Conservation (phyloP, 495 filamentous ascomycete genomes). For the Oidiodendron maius region DNA sequence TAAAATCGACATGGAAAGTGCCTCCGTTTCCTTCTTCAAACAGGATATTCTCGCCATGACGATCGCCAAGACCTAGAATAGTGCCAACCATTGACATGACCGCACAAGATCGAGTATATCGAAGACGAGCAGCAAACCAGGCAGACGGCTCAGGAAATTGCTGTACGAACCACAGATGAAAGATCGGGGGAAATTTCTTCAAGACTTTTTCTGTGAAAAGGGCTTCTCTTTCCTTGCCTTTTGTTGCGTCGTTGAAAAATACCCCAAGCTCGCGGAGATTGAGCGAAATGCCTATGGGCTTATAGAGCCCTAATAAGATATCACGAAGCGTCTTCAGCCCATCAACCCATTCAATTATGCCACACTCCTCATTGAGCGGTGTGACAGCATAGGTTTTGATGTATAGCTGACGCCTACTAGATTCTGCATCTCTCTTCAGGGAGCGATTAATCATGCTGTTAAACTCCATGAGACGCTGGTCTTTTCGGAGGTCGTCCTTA, state of each 20-base stretch:
- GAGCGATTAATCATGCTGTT: constrained; percentile 96
- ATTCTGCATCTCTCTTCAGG: constrained; percentile 83
- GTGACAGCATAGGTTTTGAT: constrained; percentile 97
- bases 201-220: constrained; percentile 69
- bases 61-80: constrained; percentile 88
- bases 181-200: constrained; percentile 65
- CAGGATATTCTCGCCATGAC: constrained; percentile 97
- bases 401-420: constrained; percentile 72
- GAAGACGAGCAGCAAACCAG: constrained; percentile 87
- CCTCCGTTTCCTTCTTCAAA: constrained; percentile 93
- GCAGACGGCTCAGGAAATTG: constrained; percentile 87
- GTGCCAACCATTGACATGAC: constrained; percentile 98
- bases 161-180: constrained; percentile 92
- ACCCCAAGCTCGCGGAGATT: constrained; percentile 41
- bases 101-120: constrained; percentile 87
- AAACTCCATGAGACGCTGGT: constrained; percentile 98
- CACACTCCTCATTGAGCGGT: constrained; percentile 94
- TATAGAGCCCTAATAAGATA: constrained; percentile 74
- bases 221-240: constrained; percentile 38
- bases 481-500: constrained; percentile 94
- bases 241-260: constrained; percentile 40
- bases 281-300: constrained; percentile 54
- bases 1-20: constrained; percentile 97
- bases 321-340: constrained; percentile 90
- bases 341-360: constrained; percentile 98